Evolutionary conservation across 2,329 filamentous ascomycete species (phyloP).

Genomic region (Cladosporium sp.): DNA sequence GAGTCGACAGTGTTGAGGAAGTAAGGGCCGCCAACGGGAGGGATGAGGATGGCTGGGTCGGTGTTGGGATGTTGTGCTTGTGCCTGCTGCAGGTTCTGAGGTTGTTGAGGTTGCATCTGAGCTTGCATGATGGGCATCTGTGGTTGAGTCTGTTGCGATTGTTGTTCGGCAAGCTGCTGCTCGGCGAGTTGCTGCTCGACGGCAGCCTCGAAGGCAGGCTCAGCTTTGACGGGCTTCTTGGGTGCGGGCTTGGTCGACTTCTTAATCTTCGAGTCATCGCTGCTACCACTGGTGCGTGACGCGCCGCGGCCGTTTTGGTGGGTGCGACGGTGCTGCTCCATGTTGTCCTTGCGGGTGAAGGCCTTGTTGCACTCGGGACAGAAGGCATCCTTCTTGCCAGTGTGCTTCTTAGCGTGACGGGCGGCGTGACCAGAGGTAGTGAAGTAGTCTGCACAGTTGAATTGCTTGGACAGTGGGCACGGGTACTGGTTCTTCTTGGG

Average conservation of each 20-base stretch:
- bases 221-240: constrained; percentile 29
- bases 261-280: constrained; percentile 42
- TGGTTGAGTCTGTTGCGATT: constrained; percentile 12
- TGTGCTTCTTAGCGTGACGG: constrained; percentile 79
- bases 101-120: constrained; percentile 18
- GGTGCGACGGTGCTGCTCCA: constrained; percentile 79
- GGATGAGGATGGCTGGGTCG: constrained; percentile 26
- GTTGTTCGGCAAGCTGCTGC: constrained; percentile 23
- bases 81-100: neutral
- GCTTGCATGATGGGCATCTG: constrained; percentile 13
- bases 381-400: constrained; percentile 71
- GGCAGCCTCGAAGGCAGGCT: constrained; percentile 30
- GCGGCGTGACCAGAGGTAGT: constrained; percentile 83
- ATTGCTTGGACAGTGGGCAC: constrained; percentile 67
- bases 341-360: constrained; percentile 79
- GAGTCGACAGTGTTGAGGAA: constrained; percentile 29
- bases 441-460: constrained; percentile 72
- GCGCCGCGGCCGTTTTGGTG: constrained; percentile 55
- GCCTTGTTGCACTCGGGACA: constrained; percentile 71
- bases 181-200: constrained; percentile 33
- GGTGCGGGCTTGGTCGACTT: constrained; percentile 36
- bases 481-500: constrained; percentile 66
- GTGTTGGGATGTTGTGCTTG: constrained; percentile 11
- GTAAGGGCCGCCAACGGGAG: constrained; percentile 29
- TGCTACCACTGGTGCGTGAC: constrained; percentile 33